Conservation (phyloP, 2,329 filamentous ascomycete species). For the Xylaria sp. region DNA sequence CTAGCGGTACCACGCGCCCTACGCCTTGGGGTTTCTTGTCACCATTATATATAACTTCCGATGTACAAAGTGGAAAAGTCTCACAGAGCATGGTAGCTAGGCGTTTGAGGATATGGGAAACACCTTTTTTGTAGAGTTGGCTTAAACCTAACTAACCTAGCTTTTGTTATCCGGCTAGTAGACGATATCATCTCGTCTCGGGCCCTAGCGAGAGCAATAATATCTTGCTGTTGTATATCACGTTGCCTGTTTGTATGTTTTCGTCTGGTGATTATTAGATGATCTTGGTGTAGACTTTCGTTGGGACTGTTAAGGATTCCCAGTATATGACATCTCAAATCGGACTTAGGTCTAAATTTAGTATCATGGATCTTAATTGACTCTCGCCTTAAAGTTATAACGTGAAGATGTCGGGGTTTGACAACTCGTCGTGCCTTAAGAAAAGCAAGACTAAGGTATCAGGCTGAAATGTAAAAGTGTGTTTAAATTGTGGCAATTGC, state of each 20-base stretch:
- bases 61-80: slow-evolving; percentile 33
- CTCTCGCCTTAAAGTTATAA: background rate
- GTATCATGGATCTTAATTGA: background rate
- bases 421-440: background rate
- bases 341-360: background rate
- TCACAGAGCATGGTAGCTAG: slow-evolving; percentile 29
- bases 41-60: slow-evolving; percentile 30
- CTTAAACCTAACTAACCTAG: background rate
- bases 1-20: slow-evolving; percentile 13
- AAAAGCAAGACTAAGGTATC: background rate
- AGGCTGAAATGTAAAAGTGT: background rate
- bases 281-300: background rate
- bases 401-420: too few relatives aligned
- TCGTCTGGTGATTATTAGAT: background rate
- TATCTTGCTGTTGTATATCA: background rate
- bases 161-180: background rate
- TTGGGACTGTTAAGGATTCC: background rate
- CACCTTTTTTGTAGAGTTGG: slow-evolving; percentile 2
- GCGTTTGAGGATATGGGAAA: slow-evolving; percentile 27
- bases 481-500: background rate
- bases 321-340: background rate
- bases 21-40: background rate
- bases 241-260: background rate
- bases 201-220: slow-evolving; percentile 19
- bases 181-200: slow-evolving; percentile 7